These are phyloP conservation scores for Lichtheimia corymbifera DNA, from an alignment of 371 early-diverging fungal genomes.

Conservation along the genomic window DNA sequence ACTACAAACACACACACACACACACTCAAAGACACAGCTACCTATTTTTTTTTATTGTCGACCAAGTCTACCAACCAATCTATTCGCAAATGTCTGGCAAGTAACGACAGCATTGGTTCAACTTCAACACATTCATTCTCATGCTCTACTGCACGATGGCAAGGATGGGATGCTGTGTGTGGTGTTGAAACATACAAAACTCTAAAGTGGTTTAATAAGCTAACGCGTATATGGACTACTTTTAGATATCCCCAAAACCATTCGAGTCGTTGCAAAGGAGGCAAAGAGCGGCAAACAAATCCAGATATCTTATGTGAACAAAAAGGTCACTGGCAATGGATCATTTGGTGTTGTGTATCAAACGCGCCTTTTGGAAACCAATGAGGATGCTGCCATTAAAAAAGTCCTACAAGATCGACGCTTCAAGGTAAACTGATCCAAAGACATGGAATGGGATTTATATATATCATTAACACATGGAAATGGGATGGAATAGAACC, in stretches of 20 bases:
- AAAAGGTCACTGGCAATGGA: constrained; percentile 91
- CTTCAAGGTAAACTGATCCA: constrained; percentile 72
- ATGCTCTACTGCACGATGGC: constrained; percentile 3
- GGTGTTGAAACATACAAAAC: not conserved
- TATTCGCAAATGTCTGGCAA: constrained; percentile 9
- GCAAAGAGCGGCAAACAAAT: constrained; percentile 81
- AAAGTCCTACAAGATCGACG: constrained; percentile 95
- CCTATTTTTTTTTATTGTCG: not conserved
- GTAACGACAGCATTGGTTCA: constrained; percentile 3
- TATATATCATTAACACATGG: not conserved
- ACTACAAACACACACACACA: not conserved
- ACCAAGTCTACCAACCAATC: no score
- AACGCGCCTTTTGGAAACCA: constrained; percentile 76
- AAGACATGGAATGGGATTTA: not conserved
- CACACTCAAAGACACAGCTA: no score
- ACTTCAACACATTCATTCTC: not conserved
- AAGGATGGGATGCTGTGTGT: constrained; percentile 2
- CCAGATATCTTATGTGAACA: constrained; percentile 87
- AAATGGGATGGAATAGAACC: constrained; percentile 65
- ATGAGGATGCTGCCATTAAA: constrained; percentile 89
- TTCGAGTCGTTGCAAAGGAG: constrained; percentile 71
- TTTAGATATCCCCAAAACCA: constrained; percentile 12
- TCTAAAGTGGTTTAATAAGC: not conserved
- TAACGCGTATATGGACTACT: not conserved
- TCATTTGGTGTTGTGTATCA: constrained; percentile 97